Evolutionary conservation across 805 yeast species (phyloP), one percentile per base, ranked within the genome.

Genomic region (Pichia cabralensis): DNA sequence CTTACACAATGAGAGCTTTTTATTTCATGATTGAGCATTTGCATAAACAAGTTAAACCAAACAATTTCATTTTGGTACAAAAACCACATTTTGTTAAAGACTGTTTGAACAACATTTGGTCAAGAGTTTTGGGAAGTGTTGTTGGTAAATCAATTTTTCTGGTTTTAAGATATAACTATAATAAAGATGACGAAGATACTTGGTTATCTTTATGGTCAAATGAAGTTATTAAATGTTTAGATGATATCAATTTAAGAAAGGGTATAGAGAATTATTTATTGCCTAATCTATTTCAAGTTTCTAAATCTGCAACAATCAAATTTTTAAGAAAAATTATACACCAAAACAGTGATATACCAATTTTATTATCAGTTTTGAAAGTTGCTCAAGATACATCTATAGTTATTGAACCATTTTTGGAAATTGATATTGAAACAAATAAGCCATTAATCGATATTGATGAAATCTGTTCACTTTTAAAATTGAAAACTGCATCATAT

Each of bases 41-140:
- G 17, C 60, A 72, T 7, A 68, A 64, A 45, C 70, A 71, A 25
- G 48, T 70, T 1, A 65, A 69, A 13, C 56, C 68, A 6, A 46
- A 54, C 0, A 45, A 48, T 22, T 56, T 50, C 33, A 56, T 84
- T 8, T 33, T 77, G 2, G 42, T 49, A 1, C 35, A 52, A 5
- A 64, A 64, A 23, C 75, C 80, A 1, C 28, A 43, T 1, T 74
- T 80, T 39, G 54, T 74, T 4, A 44, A 44, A 3, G 57, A 57
- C 8, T 65, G 80, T n/a, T 48, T 80, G 11, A 45, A 56, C 3
- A 53, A 64, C 13, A 74, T 80, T 59, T 56, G 61, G 42, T 64
- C 76, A 2, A 74, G 71, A 43, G 69, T 84, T 0, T 51, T 84
- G 36, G 78, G 92, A 0, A 80, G 74, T 40, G 69, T 79, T 3